These are phyloP conservation scores for Candida ponderosae DNA, from an alignment of 805 yeast species.

Conservation along the genomic window DNA sequence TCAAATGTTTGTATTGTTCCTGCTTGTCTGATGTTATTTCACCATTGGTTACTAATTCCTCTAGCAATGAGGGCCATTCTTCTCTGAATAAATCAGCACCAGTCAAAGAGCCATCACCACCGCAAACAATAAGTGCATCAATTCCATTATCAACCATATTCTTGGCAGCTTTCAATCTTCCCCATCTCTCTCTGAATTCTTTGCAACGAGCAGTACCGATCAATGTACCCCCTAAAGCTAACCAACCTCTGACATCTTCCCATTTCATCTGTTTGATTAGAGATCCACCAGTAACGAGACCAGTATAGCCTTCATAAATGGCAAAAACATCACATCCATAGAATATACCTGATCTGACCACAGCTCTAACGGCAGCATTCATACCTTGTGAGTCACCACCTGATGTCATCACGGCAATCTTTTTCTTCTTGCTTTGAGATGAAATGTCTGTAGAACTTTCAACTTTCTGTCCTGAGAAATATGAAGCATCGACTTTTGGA, in stretches of 20 bases:
- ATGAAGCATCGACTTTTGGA: conserved; percentile 3
- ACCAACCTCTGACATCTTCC: conserved; percentile 69
- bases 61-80: conserved; percentile 69
- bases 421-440: conserved; percentile 21
- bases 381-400: conserved; percentile 83
- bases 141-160: conserved; percentile 66
- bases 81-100: conserved; percentile 73
- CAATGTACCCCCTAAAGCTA: conserved; percentile 65
- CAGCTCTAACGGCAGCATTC: conserved; percentile 72
- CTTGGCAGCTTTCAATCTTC: conserved; percentile 55
- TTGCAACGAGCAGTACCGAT: conserved; percentile 74
- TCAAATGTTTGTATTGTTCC: conserved; percentile 45
- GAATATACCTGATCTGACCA: conserved; percentile 59
- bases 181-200: conserved; percentile 59
- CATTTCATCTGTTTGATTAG: conserved; percentile 55
- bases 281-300: conserved; percentile 58
- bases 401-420: conserved; percentile 72
- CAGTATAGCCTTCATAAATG: conserved; percentile 68
- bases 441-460: neutral
- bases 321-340: conserved; percentile 61
- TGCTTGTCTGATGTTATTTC: conserved; percentile 39
- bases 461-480: conserved; percentile 9
- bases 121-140: conserved; percentile 73
- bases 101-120: conserved; percentile 79
- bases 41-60: conserved; percentile 42